Conservation (phyloP, 331 rosid species). For the Cydonia oblonga region DNA sequence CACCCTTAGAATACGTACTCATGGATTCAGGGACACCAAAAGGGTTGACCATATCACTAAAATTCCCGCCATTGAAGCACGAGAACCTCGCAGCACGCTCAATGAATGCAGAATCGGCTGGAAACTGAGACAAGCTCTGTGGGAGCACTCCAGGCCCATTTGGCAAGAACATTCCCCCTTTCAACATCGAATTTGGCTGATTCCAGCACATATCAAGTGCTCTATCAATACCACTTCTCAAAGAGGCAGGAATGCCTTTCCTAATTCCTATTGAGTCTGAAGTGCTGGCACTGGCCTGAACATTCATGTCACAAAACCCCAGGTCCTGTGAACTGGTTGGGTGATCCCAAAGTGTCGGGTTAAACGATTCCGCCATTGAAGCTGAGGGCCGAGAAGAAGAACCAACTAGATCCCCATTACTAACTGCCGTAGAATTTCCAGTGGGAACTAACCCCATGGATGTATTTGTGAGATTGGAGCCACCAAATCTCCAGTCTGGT, state of each 20-base stretch:
- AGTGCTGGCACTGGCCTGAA: slow-evolving; percentile 31
- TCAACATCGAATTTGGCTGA: slow-evolving; percentile 33
- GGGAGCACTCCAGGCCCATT: slow-evolving; percentile 25
- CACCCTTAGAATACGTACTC: slow-evolving; percentile 26
- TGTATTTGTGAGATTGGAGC: slow-evolving; percentile 40
- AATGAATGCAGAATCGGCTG: slow-evolving; percentile 38
- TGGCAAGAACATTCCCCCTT: slow-evolving; percentile 27
- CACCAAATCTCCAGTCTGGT: slow-evolving; percentile 66
- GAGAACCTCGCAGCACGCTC: slow-evolving; percentile 47
- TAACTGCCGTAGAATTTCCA: slow-evolving; percentile 36
- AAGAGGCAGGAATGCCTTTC: slow-evolving; percentile 43
- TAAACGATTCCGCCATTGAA: slow-evolving; percentile 56
- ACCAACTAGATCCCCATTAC: slow-evolving; percentile 51
- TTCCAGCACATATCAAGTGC: slow-evolving; percentile 60
- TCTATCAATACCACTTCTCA: slow-evolving; percentile 39
- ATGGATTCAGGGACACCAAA: slow-evolving; percentile 51
- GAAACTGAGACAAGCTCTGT: slow-evolving; percentile 26
- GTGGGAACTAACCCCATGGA: slow-evolving; percentile 42
- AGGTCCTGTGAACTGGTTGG: slow-evolving; percentile 43
- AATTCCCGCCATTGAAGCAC: slow-evolving; percentile 45
- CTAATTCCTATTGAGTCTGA: slow-evolving; percentile 36
- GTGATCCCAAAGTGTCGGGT: slow-evolving; percentile 60
- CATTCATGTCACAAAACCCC: slow-evolving; percentile 53
- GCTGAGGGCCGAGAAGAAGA: slow-evolving; percentile 59
- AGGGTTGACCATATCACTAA: slow-evolving; percentile 42